Base-by-base conservation (phyloP, 1,284 basidiomycete genomes). In the Vanrija sp. region DNA sequence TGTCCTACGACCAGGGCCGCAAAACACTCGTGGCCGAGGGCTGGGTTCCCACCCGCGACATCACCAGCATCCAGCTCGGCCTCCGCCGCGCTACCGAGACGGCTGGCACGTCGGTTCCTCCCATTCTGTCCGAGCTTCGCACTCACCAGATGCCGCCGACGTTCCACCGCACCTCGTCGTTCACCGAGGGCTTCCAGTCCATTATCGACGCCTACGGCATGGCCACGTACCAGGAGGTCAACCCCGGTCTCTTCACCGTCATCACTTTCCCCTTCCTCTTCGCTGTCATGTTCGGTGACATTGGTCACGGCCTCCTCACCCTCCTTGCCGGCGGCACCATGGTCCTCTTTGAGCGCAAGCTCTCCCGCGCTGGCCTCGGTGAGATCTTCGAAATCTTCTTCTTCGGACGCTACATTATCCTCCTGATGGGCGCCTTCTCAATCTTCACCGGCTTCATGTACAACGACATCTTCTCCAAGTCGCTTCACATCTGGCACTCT, bases 211-310 rank as follows among this genome's bases (percentile, higher is more conserved):
- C 89, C 53, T 99, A 99, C 73, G 96, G 95, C 69, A 86, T 91
- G 52, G 91, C 93, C 12, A 86, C 86, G 2, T 98, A 99, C 77
- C 90, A 97, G 76, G 96, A 99, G 78, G 87, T 94, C 76, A 98
- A 98, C 74, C 95, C 96, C 10, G 96, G 95, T 63, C 79, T 98
- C 38, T 95, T 93, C 74, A 90, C 93, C 4, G 84, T 96, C 66
- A 84, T 93, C 71, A 95, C 92, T 2, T 97, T 97, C 83, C 96
- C 96, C 0, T 98, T 99, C 85, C 79, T 99, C 67, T 99, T 98
- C 68, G 95, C 94, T 12, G 91, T 98, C 79, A 98, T 99, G 95
- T 99, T 99, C 74, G 96, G 95, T 71, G 95, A 99, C 76, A 89
- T 98, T 72, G 96, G 96, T 10, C 95, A 99, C 77, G 96, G 92